Percentiles rank a stretch among this genome's conserved stretches.
These are phyloP conservation scores for Pestalotiopsis sp. DNA, from an alignment of 2,329 filamentous ascomycete species.

Conservation along the genomic window DNA sequence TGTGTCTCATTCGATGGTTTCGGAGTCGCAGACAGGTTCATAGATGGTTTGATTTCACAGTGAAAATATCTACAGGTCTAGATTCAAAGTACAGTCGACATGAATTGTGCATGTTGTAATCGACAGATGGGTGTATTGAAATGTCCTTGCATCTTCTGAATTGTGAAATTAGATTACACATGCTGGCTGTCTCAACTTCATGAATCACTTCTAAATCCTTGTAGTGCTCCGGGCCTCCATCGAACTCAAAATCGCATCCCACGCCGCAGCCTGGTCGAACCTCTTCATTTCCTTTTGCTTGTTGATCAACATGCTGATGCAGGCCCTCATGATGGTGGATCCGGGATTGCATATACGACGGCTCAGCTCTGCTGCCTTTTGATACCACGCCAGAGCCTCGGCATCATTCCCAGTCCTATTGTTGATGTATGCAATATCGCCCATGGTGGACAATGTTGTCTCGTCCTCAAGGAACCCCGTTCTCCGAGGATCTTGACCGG, in stretches of 20 bases:
- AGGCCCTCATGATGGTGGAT: background rate
- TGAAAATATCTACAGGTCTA: too few species aligned
- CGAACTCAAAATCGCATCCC: background rate
- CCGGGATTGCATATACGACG: background rate
- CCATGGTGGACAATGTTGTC: constrained; percentile 3
- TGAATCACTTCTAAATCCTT: background rate
- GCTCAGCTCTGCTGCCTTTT: background rate
- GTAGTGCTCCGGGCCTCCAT: background rate
- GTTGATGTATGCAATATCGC: background rate
- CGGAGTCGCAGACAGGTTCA: too few species aligned
- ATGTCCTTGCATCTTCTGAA: too few species aligned
- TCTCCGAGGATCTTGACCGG: background rate
- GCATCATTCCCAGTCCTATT: background rate
- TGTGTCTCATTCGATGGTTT: too few species aligned
- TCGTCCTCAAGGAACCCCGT: background rate
- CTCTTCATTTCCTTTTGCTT: constrained; percentile 2
- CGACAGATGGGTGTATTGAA: too few species aligned
- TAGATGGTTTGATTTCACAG: too few species aligned
- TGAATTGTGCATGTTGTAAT: too few species aligned
- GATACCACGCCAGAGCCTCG: background rate
- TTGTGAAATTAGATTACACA: background rate
- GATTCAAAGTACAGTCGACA: too few species aligned
- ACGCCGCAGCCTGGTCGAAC: background rate
- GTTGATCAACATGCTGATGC: background rate
- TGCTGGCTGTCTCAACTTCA: background rate